These are phyloP conservation scores for Emmonsiellopsis sp. DNA, from an alignment of 2,329 filamentous ascomycete species.

Conservation along the genomic window DNA sequence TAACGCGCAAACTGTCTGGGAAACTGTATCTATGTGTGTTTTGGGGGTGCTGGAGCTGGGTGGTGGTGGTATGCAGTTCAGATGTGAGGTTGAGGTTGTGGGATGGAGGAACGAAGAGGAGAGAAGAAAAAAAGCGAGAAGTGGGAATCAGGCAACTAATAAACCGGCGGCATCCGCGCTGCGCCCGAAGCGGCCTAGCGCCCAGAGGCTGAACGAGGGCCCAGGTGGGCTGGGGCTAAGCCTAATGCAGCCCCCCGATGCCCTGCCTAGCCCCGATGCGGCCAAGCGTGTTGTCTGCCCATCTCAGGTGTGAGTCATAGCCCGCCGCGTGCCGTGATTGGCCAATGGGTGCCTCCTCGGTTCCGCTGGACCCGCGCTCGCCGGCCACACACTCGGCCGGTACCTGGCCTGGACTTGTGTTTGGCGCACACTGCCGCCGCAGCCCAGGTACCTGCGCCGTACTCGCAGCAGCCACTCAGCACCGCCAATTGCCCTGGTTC, in stretches of 20 bases:
- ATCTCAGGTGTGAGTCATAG: conserved; percentile 32
- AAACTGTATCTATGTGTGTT: conserved; percentile 10
- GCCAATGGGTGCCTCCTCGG: conserved; percentile 3
- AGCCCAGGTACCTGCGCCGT: neutral
- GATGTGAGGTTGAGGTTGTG: too few relatives aligned
- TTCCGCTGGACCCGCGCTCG: neutral
- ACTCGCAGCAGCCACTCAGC: neutral
- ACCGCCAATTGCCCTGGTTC: neutral
- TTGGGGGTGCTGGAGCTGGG: neutral
- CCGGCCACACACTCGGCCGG: neutral
- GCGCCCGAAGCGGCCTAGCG: neutral
- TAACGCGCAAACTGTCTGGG: conserved; percentile 19
- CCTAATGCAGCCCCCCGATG: conserved; percentile 20
- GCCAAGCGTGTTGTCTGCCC: conserved; percentile 12
- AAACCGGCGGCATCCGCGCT: conserved; percentile 12
- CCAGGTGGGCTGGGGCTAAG: conserved; percentile 8
- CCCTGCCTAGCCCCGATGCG: conserved; percentile 7
- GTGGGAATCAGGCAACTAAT: conserved; percentile 31
- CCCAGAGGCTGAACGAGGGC: conserved; percentile 10
- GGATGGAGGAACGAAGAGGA: conserved; percentile 4
- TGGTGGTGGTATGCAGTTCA: conserved; percentile 6
- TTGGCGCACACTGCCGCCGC: neutral
- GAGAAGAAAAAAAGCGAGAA: conserved; percentile 10
- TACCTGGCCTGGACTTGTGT: neutral
- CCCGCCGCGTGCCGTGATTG: conserved; percentile 16